A percentile compares a stretch with the other conserved stretches of the same genome.
phyloP scores from a whole-genome alignment of 1,139 yeast species.

The Debaryomyces sp. region DNA sequence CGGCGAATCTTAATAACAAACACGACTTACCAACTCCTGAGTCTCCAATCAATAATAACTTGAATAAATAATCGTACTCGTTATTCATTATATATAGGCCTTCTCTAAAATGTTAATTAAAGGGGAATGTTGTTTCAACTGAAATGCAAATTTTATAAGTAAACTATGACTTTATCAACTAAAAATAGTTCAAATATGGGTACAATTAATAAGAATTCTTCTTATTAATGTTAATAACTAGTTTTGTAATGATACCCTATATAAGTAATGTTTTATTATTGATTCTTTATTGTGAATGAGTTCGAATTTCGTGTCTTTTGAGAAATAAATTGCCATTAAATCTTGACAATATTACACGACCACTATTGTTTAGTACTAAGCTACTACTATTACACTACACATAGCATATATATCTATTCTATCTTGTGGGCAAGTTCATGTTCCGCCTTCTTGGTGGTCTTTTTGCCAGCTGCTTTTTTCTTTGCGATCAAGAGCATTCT shows the following conservation, averaged over 20 bases:
- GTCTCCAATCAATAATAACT: constrained; percentile 91
- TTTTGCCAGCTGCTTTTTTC: constrained; percentile 39
- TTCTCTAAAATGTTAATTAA: constrained; percentile 1
- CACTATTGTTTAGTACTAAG: neutral
- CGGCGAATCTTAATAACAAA: constrained; percentile 91
- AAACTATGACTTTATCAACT: constrained; percentile 1
- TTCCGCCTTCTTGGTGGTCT: constrained; percentile 23
- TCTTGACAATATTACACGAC: constrained; percentile 4
- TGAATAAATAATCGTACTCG: constrained; percentile 96
- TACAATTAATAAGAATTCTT: constrained; percentile 1
- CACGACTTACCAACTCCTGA: constrained; percentile 99
- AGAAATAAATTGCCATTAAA: constrained; percentile 6
- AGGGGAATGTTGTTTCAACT: constrained; percentile 4
- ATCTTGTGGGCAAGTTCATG: constrained; percentile 26
- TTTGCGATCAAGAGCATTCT: constrained; percentile 80
- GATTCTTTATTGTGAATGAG: constrained; percentile 1
- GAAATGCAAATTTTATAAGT: constrained; percentile 4
- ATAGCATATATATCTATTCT: constrained; percentile 14
- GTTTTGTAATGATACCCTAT: constrained; percentile 1
- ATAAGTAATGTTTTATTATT: neutral
- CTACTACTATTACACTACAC: neutral
- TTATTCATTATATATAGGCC: constrained; percentile 54
- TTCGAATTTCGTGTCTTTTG: constrained; percentile 9
- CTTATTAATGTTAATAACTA: neutral
- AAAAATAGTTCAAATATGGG: constrained; percentile 3